A percentile compares a stretch with the other conserved stretches of the same genome.
phyloP scores from a whole-genome alignment of 2,329 filamentous ascomycete species.

The Neophaeococcomyces mojaviensis region DNA sequence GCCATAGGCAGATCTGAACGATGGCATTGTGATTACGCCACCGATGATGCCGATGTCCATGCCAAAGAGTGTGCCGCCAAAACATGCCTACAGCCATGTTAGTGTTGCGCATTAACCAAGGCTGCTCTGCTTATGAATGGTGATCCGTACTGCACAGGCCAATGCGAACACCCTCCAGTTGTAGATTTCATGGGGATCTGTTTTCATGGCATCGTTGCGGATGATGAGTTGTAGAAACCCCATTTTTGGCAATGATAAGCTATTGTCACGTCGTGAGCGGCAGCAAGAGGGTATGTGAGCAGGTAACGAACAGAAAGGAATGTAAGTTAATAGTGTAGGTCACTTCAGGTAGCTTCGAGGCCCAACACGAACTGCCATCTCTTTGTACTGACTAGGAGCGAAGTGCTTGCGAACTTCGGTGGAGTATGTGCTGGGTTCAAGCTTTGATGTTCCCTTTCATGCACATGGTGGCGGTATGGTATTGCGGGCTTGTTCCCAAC shows the following conservation, averaged over 20 bases:
- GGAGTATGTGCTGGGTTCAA: no score
- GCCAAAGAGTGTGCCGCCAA: constrained; percentile 62
- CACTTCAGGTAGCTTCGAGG: no score
- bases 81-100: constrained; percentile 44
- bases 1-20: constrained; percentile 51
- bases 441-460: no score
- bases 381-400: no score
- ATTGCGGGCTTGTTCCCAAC: no score
- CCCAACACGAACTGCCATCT: no score
- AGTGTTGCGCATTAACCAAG: background rate
- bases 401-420: no score
- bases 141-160: constrained; percentile 46
- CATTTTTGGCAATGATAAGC: constrained; percentile 13
- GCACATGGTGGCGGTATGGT: no score
- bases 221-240: constrained; percentile 49
- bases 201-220: constrained; percentile 64
- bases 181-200: constrained; percentile 60
- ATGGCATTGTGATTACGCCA: constrained; percentile 55
- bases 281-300: constrained; percentile 15
- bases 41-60: constrained; percentile 62
- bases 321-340: no score
- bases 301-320: constrained; percentile 1
- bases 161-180: constrained; percentile 61
- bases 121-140: no score
- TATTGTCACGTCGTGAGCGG: no score